Conservation (phyloP, 1,139 yeast genomes). For the Hansenula lynferdii region DNA sequence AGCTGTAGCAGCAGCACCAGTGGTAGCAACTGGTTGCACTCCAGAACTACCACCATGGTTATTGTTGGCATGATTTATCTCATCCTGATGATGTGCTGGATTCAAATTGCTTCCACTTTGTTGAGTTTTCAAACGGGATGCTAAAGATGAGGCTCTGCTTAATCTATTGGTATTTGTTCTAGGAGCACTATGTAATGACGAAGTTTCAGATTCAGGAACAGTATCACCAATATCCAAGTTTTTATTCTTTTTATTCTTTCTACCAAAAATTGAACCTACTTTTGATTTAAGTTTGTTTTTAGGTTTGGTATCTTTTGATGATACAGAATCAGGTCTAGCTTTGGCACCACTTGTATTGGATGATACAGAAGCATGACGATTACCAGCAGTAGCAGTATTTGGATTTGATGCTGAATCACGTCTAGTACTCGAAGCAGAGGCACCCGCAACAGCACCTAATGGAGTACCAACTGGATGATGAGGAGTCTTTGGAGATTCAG, state of each 20-base stretch:
- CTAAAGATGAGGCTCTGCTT: conserved; percentile 19
- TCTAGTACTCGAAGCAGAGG: too few species aligned
- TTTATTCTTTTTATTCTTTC: conserved; percentile 42
- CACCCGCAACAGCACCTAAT: too few species aligned
- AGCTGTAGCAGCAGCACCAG: conserved; percentile 5
- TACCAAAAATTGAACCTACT: conserved; percentile 82
- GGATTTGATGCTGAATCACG: neutral
- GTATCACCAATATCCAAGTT: conserved; percentile 9
- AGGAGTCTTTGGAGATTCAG: conserved; percentile 20
- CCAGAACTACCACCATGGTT: conserved; percentile 1
- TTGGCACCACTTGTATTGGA: conserved; percentile 7
- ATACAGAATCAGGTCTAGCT: conserved; percentile 3
- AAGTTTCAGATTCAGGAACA: conserved; percentile 21
- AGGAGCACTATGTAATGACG: conserved; percentile 14
- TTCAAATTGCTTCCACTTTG: neutral
- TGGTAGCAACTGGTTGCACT: too few species aligned
- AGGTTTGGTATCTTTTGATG: conserved; percentile 11
- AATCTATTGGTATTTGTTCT: conserved; percentile 8
- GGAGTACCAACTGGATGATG: too few species aligned
- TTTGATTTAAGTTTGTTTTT: conserved; percentile 53
- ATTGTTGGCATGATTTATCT: neutral
- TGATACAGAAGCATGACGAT: conserved; percentile 7
- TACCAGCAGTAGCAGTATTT: conserved; percentile 11
- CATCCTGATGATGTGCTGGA: neutral
- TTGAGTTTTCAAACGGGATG: conserved; percentile 7